Conservation (phyloP, 805 yeast genomes). For the Suhomyces pyralidae region DNA sequence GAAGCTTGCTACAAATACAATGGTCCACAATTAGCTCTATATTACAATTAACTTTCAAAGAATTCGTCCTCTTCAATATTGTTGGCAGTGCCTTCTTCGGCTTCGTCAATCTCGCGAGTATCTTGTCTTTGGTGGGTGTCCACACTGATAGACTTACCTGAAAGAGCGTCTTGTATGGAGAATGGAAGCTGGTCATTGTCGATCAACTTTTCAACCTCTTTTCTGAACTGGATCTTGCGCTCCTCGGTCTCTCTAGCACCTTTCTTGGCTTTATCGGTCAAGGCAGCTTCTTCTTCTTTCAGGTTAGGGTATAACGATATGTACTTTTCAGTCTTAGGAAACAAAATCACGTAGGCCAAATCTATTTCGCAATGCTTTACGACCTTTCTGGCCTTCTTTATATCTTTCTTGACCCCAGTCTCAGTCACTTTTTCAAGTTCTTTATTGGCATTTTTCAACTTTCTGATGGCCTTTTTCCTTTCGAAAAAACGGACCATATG, state of each 20-base stretch:
- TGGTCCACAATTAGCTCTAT: not conserved
- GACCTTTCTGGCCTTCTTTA: conserved; percentile 46
- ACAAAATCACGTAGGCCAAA: conserved; percentile 68
- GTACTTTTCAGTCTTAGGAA: conserved; percentile 78
- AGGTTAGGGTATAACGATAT: conserved; percentile 66
- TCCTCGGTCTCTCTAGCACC: conserved; percentile 43
- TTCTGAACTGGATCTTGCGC: conserved; percentile 43
- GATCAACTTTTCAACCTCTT: conserved; percentile 49
- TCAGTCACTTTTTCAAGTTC: conserved; percentile 33
- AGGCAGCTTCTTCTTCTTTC: conserved; percentile 20
- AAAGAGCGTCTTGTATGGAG: conserved; percentile 43
- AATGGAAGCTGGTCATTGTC: conserved; percentile 55
- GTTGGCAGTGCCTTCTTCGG: conserved; percentile 30
- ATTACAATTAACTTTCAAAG: conserved; percentile 15
- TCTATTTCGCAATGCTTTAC: conserved; percentile 62
- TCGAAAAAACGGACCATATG: conserved; percentile 94
- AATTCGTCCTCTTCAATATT: conserved; percentile 28
- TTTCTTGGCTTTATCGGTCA: conserved; percentile 32
- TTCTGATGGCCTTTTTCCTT: conserved; percentile 76
- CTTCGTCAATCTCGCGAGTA: conserved; percentile 41
- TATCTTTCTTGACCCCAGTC: conserved; percentile 34
- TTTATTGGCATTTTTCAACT: conserved; percentile 52
- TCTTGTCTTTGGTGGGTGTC: conserved; percentile 5
- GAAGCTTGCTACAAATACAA: too few species aligned
- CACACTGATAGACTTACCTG: conserved; percentile 30